phyloP scores from a whole-genome alignment of 495 filamentous ascomycete species.

The Neurospora sp. region DNA sequence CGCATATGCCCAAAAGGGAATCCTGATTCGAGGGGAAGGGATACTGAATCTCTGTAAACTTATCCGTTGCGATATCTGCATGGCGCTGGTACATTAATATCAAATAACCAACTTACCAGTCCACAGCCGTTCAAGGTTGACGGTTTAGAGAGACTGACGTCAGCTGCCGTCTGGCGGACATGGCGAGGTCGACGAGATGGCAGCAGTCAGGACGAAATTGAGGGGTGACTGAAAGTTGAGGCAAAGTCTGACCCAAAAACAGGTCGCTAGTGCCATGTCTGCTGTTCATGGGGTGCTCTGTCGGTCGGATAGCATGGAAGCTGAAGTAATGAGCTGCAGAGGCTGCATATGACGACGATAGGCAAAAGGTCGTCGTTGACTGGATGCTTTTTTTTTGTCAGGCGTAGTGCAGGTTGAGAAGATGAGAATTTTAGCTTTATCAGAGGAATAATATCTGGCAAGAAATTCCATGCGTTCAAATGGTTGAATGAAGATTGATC shows the following conservation, averaged over 20 bases:
- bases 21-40: neutral
- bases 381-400: neutral
- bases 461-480: neutral
- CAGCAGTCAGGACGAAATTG: neutral
- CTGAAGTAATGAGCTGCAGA: neutral
- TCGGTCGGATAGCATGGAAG: neutral
- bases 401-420: neutral
- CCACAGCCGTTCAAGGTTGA: neutral
- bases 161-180: neutral
- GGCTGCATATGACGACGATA: neutral
- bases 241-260: neutral
- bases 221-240: neutral
- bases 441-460: neutral
- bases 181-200: neutral
- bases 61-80: neutral
- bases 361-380: neutral
- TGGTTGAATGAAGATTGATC: neutral
- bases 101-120: neutral
- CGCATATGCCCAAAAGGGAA: neutral
- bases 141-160: neutral
- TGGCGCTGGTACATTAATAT: neutral
- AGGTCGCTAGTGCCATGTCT: neutral
- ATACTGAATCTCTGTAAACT: neutral
- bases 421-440: neutral
- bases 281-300: neutral